phyloP scores from a whole-genome alignment of 1,284 basidiomycete genomes.

The Ceratobasidium sp. region DNA sequence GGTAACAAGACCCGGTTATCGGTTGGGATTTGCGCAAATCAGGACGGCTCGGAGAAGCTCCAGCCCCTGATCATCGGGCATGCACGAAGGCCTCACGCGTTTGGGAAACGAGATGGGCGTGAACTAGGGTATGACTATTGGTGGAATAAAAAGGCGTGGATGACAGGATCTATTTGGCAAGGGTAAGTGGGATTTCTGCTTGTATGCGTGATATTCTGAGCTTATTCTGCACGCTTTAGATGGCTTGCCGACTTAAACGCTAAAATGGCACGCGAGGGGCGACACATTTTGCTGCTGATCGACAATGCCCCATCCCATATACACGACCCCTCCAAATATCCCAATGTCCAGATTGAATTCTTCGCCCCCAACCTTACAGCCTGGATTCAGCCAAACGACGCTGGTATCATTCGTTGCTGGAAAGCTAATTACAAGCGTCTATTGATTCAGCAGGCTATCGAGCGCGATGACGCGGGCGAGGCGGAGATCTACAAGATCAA shows the following conservation, averaged over 20 bases:
- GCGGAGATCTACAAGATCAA: slow-evolving; percentile 38
- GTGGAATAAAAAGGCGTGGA: slow-evolving; percentile 54
- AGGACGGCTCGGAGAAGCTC: slow-evolving; percentile 52
- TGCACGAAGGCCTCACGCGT: slow-evolving; percentile 49
- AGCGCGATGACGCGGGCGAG: slow-evolving; percentile 35
- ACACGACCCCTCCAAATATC: neutral
- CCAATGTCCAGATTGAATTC: slow-evolving; percentile 16
- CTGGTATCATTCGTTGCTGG: slow-evolving; percentile 20
- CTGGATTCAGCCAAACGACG: slow-evolving; percentile 34
- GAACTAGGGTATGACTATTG: slow-evolving; percentile 52
- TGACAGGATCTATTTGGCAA: slow-evolving; percentile 51
- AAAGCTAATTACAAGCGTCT: slow-evolving; percentile 25
- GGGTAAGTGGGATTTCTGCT: slow-evolving; percentile 4
- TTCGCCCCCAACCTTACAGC: slow-evolving; percentile 32
- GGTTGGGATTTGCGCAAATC: slow-evolving; percentile 51
- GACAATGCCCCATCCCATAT: slow-evolving; percentile 26
- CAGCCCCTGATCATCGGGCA: slow-evolving; percentile 53
- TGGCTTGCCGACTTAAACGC: slow-evolving; percentile 1
- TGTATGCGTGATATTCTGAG: neutral
- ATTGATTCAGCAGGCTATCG: slow-evolving; percentile 23
- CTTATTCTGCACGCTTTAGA: neutral
- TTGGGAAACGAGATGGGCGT: slow-evolving; percentile 47
- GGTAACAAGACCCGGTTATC: slow-evolving; percentile 48
- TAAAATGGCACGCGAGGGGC: slow-evolving; percentile 7
- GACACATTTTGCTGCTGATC: slow-evolving; percentile 13